Conservation (phyloP, 768 basidiomycete genomes). For the Favolaschia claudopus region DNA sequence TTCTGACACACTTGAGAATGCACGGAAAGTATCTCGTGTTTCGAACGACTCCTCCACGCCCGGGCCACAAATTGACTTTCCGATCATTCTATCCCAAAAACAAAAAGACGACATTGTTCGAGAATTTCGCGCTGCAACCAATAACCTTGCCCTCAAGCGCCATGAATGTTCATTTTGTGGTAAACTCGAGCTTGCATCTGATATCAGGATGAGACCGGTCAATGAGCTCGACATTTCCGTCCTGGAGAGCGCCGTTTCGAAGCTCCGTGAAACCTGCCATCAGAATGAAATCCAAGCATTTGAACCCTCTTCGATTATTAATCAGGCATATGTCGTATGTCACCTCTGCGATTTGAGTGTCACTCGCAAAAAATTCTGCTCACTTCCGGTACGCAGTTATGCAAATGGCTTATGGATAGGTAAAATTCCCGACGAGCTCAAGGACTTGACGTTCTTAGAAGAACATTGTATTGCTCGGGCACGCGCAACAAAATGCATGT, state of each 20-base stretch:
- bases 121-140: no score
- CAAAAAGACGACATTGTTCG: conserved; percentile 5
- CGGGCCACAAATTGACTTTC: no score
- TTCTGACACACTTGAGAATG: no score
- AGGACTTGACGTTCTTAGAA: conserved; percentile 21
- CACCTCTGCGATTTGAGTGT: not conserved
- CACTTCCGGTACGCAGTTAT: conserved; percentile 19
- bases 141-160: not conserved
- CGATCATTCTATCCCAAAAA: not conserved
- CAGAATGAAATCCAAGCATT: conserved; percentile 2
- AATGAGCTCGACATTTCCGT: conserved; percentile 7
- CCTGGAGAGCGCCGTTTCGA: not conserved
- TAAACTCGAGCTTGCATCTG: not conserved
- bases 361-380: not conserved
- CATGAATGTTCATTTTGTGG: conserved; percentile 19
- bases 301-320: not conserved
- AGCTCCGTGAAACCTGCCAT: not conserved
- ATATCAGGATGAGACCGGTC: not conserved
- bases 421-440: conserved; percentile 7
- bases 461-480: conserved; percentile 22
- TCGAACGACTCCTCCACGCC: no score
- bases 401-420: conserved; percentile 28
- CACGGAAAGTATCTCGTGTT: no score
- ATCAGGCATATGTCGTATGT: not conserved
- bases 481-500: conserved; percentile 17